Evolutionary conservation across 2,329 filamentous ascomycete species (phyloP).

Genomic region (Colletotrichum sp.): DNA sequence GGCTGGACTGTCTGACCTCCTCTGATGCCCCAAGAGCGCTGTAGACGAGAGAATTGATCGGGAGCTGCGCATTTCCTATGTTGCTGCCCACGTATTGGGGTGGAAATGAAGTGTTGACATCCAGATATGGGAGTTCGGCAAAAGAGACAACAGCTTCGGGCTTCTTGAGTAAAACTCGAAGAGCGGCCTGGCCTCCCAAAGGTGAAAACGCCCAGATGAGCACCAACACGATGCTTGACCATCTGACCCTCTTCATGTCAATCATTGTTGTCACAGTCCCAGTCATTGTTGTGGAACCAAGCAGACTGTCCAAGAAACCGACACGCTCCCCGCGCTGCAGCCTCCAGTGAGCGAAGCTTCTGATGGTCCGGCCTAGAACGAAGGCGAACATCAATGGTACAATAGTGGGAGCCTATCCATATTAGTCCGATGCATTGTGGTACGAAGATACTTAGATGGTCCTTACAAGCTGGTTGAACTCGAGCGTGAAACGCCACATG

Average conservation of each 20-base stretch:
- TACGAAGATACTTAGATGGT: background rate
- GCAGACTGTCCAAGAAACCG: background rate
- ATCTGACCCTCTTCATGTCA: background rate
- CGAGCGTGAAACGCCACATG: background rate
- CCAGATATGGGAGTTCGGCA: background rate
- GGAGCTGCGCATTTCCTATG: background rate
- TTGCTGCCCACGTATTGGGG: background rate
- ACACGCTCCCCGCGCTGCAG: background rate
- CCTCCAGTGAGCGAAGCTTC: background rate
- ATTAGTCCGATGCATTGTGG: background rate
- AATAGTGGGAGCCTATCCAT: background rate
- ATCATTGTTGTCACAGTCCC: background rate
- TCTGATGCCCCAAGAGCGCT: background rate
- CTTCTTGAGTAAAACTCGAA: background rate
- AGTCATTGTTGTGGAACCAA: background rate
- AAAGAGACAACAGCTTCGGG: background rate
- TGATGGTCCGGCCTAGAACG: background rate
- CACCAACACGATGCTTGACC: background rate
- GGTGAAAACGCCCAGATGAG: background rate
- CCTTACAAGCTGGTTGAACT: background rate
- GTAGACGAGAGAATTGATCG: background rate
- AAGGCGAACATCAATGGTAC: background rate
- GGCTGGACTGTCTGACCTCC: background rate
- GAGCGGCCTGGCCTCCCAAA: background rate
- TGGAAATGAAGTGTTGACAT: background rate